Conservation (phyloP, 495 filamentous ascomycete species). For the Penicillium cataractarum region DNA sequence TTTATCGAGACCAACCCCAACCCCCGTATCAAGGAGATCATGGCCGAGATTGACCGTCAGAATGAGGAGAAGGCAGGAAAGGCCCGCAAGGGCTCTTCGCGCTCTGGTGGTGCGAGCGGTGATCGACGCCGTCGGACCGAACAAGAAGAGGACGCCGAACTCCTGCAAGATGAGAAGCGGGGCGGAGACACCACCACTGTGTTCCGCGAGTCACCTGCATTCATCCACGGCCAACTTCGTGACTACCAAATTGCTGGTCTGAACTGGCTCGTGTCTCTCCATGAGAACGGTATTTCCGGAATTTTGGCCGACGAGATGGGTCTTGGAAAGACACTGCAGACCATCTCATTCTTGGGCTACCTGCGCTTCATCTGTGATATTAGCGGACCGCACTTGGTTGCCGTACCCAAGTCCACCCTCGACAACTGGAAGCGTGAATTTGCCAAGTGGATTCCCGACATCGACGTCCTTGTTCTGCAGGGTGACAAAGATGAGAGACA, state of each 20-base stretch:
- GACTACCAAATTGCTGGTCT: slow-evolving; percentile 94
- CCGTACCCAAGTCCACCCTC: slow-evolving; percentile 94
- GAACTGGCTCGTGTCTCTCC: slow-evolving; percentile 98
- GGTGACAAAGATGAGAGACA: slow-evolving; percentile 94
- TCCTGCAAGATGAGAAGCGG: slow-evolving; percentile 86
- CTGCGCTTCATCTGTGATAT: slow-evolving; percentile 86
- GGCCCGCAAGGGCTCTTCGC: slow-evolving; percentile 70
- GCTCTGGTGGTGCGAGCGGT: slow-evolving; percentile 82
- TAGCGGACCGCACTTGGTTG: slow-evolving; percentile 90
- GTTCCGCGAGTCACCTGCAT: slow-evolving; percentile 89
- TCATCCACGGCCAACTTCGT: slow-evolving; percentile 85
- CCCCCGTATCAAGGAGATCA: slow-evolving; percentile 85
- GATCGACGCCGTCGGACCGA: slow-evolving; percentile 87
- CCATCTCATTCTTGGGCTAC: slow-evolving; percentile 89
- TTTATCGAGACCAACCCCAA: slow-evolving; percentile 98
- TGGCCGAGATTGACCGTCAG: slow-evolving; percentile 90
- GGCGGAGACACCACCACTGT: slow-evolving; percentile 84
- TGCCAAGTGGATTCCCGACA: slow-evolving; percentile 89
- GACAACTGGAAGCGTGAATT: slow-evolving; percentile 99
- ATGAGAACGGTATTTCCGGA: slow-evolving; percentile 98
- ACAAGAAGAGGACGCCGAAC: slow-evolving; percentile 95
- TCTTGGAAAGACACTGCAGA: slow-evolving; percentile 92
- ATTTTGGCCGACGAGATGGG: slow-evolving; percentile 99
- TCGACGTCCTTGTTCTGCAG: slow-evolving; percentile 92
- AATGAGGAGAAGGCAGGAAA: slow-evolving; percentile 74